Evolutionary conservation across 1,139 yeast genomes (phyloP), one percentile per base, ranked within the genome.

Genomic region (Pneumocystis wakefieldiae): DNA sequence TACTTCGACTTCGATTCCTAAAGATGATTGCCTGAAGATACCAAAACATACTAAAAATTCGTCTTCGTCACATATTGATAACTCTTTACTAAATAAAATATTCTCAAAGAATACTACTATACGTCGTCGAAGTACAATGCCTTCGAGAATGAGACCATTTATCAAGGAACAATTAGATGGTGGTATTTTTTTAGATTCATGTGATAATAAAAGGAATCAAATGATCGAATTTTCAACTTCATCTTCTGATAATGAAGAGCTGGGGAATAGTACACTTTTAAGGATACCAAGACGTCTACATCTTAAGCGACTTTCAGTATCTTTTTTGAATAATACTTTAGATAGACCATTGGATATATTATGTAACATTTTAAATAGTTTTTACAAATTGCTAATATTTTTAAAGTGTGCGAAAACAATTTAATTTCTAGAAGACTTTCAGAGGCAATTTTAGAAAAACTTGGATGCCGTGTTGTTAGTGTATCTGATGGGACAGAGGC

Each of bases 401-500:
- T 24, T 48, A 12, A 48, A 61, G 79, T 89, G 39, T 90, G 96
- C 74, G 96, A 90, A 70, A 90, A 94, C 2, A 87, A 87, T 66
- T 92, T 96, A 0, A 86, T 86, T 62, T 85, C 87, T 67, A 76
- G 95, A 61, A 89, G 83, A 71, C 80, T 87, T 14, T 80, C 86
- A 58, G 81, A 83, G 61, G 81, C 80, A 65, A 78, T 85, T 69
- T 76, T 92, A 65, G 89, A 84, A 66, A 78, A 80, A 64, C 73
- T 86, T 41, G 95, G 95, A 0, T 89, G 96, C 74, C 82, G 86
- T 15, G 96, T 89, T 8, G 88, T 88, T 7, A 78, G 89, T 1
- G 87, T 87, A 6, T 77, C 84, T 0, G 84, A 85, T 67, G 96
- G 95, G 0, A 92, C 90, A 67, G 96, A 89, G 67, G 78, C 90